These are phyloP conservation scores for Macroventuria anomochaeta DNA, from an alignment of 2,329 filamentous ascomycete species.

Conservation along the genomic window DNA sequence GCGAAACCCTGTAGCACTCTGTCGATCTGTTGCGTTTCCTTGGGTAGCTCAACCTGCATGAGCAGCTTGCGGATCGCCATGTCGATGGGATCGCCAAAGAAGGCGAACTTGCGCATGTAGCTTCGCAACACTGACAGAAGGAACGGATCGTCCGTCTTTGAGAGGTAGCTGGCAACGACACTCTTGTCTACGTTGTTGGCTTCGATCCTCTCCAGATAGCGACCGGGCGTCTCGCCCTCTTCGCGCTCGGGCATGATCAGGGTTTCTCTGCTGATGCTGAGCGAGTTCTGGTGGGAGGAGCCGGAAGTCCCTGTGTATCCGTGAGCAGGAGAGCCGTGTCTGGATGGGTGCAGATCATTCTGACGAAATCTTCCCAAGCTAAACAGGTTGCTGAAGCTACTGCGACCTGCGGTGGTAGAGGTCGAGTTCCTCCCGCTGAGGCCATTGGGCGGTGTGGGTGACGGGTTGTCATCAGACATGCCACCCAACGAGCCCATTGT, in stretches of 20 bases:
- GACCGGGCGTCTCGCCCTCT: conserved; percentile 88
- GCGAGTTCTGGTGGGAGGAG: conserved; percentile 81
- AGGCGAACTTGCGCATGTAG: conserved; percentile 93
- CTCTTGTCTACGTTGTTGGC: conserved; percentile 78
- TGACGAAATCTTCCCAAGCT: conserved; percentile 78
- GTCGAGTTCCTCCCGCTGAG: conserved; percentile 72
- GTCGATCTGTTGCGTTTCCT: conserved; percentile 98
- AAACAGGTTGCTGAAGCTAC: conserved; percentile 91
- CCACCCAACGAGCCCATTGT: conserved; percentile 85
- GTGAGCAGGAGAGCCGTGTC: conserved; percentile 65
- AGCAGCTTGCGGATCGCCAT: conserved; percentile 95
- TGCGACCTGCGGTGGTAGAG: conserved; percentile 82
- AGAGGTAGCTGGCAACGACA: conserved; percentile 82
- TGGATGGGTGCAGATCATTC: conserved; percentile 69
- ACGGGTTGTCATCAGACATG: conserved; percentile 72
- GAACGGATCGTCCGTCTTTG: conserved; percentile 86
- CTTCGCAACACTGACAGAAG: conserved; percentile 83
- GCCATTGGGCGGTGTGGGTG: conserved; percentile 59
- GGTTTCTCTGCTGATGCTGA: conserved; percentile 76
- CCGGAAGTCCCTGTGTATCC: conserved; percentile 72
- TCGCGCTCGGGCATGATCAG: conserved; percentile 75
- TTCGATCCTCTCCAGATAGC: conserved; percentile 85
- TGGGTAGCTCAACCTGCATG: conserved; percentile 95
- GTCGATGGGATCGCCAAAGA: conserved; percentile 96
- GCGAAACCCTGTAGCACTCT: conserved; percentile 92